Conservation (phyloP, 495 filamentous ascomycete species). For the Melanomma pulvis-pyrius region DNA sequence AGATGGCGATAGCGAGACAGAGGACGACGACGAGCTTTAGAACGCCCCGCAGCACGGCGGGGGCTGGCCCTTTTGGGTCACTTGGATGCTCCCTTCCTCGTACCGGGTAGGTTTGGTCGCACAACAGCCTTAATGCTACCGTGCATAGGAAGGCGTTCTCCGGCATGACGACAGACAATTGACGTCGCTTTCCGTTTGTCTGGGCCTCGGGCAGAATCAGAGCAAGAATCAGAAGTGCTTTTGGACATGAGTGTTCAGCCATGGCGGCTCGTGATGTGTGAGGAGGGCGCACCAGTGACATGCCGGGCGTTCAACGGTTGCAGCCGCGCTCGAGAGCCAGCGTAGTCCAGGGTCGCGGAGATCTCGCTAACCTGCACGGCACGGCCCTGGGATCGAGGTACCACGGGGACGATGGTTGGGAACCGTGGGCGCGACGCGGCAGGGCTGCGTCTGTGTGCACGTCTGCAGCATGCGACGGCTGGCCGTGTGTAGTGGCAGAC, state of each 20-base stretch:
- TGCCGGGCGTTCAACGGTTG: neutral
- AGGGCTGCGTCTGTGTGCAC: neutral
- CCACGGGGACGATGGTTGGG: neutral
- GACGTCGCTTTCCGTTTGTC: neutral
- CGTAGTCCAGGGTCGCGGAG: conserved; percentile 4
- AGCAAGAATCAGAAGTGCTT: neutral
- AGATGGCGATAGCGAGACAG: conserved; percentile 37
- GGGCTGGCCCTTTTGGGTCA: neutral
- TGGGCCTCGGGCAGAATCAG: neutral
- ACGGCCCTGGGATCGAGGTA: neutral
- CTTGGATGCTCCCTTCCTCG: neutral
- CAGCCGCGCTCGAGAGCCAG: neutral
- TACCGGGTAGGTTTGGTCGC: neutral
- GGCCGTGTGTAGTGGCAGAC: neutral
- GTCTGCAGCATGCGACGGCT: neutral
- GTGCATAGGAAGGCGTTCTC: too few species aligned
- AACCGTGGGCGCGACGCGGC: neutral
- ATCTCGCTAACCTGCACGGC: conserved; percentile 2
- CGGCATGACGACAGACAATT: neutral
- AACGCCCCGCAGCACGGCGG: neutral
- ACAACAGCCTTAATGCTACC: too few species aligned
- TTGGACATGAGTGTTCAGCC: neutral
- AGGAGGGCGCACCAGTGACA: neutral
- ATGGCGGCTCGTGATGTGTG: neutral
- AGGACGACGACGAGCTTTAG: conserved; percentile 39